Evolutionary conservation across 1,139 yeast species (phyloP).

Genomic region (Hanseniaspora gamundiae): DNA sequence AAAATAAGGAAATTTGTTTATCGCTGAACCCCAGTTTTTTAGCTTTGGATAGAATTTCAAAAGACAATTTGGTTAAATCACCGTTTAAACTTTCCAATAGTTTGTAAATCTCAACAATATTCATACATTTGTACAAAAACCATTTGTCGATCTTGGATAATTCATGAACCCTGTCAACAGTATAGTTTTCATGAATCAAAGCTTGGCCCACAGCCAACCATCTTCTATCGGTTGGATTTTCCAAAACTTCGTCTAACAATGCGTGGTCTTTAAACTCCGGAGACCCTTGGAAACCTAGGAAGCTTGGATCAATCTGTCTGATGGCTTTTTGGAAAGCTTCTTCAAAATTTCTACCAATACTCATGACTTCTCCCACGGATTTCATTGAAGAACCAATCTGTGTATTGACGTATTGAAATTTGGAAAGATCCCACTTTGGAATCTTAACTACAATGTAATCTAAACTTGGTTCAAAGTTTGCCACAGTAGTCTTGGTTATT

Average conservation of each 20-base stretch:
- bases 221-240: conserved; percentile 93
- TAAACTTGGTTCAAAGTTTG: conserved; percentile 92
- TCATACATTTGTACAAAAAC: conserved; percentile 87
- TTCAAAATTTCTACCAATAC: conserved; percentile 94
- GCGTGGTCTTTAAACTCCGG: conserved; percentile 41
- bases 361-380: conserved; percentile 99
- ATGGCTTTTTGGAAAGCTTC: conserved; percentile 97
- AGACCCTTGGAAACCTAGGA: conserved; percentile 86
- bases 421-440: conserved; percentile 96
- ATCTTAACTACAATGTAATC: conserved; percentile 95
- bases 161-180: conserved; percentile 86
- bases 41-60: conserved; percentile 63
- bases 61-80: conserved; percentile 44
- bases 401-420: conserved; percentile 89
- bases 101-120: conserved; percentile 79
- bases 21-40: conserved; percentile 94
- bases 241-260: conserved; percentile 56
- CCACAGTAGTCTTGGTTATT: conserved; percentile 89
- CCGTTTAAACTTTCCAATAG: conserved; percentile 48
- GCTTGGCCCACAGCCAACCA: conserved; percentile 99
- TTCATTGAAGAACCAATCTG: conserved; percentile 95
- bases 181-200: conserved; percentile 71
- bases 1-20: conserved; percentile 74
- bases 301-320: conserved; percentile 89
- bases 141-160: conserved; percentile 88